phyloP scores from a whole-genome alignment of 2,329 filamentous ascomycete genomes.

The Nigrospora oryzae region DNA sequence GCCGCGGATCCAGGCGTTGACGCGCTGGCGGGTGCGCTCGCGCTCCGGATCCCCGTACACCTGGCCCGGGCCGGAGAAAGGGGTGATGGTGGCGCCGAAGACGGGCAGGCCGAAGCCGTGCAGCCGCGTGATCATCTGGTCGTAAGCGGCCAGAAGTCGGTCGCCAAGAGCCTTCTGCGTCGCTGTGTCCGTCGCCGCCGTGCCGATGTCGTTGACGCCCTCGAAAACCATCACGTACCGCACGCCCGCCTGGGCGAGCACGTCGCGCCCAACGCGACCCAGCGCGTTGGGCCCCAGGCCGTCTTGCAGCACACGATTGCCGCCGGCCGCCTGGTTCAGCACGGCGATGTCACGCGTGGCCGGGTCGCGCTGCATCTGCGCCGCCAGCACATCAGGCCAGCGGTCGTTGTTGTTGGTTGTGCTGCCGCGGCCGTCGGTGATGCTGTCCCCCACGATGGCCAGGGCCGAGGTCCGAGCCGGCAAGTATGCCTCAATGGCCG shows the following conservation, averaged over 20 bases:
- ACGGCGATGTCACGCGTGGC: slow-evolving; percentile 34
- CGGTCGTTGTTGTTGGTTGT: slow-evolving; percentile 45
- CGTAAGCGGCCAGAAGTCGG: slow-evolving; percentile 42
- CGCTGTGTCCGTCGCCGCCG: slow-evolving; percentile 27
- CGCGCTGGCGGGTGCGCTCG: slow-evolving; percentile 41
- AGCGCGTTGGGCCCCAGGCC: slow-evolving; percentile 51
- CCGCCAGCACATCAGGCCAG: slow-evolving; percentile 33
- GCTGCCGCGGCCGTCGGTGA: slow-evolving; percentile 56
- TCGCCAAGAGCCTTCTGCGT: slow-evolving; percentile 37
- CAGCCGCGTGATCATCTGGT: slow-evolving; percentile 45
- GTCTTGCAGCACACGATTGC: slow-evolving; percentile 51
- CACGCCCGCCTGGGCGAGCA: slow-evolving; percentile 45
- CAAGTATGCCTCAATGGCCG: slow-evolving; percentile 45
- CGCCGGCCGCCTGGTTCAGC: slow-evolving; percentile 54
- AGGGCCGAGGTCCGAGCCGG: slow-evolving; percentile 31
- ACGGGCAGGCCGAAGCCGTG: slow-evolving; percentile 43
- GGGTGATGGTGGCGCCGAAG: slow-evolving; percentile 52
- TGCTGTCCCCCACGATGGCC: slow-evolving; percentile 55
- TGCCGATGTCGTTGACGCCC: slow-evolving; percentile 58
- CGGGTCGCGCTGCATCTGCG: slow-evolving; percentile 29
- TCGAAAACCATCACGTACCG: slow-evolving; percentile 51
- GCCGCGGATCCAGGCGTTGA: slow-evolving; percentile 51
- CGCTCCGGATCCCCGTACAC: slow-evolving; percentile 40
- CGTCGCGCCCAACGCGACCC: slow-evolving; percentile 49
- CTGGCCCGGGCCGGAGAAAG: slow-evolving; percentile 41